phyloP scores from a whole-genome alignment of 345 rosid species.

The Iberis pinnata region DNA sequence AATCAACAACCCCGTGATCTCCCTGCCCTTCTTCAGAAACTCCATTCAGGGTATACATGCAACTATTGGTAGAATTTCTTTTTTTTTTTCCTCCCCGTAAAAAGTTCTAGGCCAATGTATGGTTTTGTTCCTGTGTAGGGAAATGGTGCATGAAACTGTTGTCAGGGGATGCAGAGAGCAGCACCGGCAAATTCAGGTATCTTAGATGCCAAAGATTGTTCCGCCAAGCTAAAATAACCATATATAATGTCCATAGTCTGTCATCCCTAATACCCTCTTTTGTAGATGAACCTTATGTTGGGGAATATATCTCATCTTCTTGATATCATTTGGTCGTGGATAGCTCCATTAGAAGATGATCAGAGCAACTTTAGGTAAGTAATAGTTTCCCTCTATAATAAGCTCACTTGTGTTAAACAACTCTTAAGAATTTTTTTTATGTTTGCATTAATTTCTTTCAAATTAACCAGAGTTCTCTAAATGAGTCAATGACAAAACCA shows the following conservation, averaged over 20 bases:
- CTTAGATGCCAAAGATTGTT: constrained; percentile 3
- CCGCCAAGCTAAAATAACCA: constrained; percentile 15
- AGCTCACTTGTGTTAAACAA: background rate
- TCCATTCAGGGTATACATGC: constrained; percentile 71
- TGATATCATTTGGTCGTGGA: constrained; percentile 94
- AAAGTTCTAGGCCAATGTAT: constrained; percentile 4
- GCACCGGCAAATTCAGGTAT: constrained; percentile 92
- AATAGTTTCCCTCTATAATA: constrained; percentile 3
- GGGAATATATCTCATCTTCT: constrained; percentile 82
- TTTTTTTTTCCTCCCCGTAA: background rate
- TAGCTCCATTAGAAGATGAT: constrained; percentile 87
- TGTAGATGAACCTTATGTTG: constrained; percentile 91
- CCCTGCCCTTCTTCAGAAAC: constrained; percentile 90
- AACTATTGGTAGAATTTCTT: background rate
- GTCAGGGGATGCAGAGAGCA: constrained; percentile 88
- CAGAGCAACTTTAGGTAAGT: constrained; percentile 64
- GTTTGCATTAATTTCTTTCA: constrained; percentile 2
- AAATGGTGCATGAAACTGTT: constrained; percentile 81
- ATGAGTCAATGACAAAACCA: background rate
- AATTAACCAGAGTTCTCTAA: constrained; percentile 9
- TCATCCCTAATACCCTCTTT: constrained; percentile 25
- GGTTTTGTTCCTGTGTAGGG: constrained; percentile 40
- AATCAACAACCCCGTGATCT: constrained; percentile 89
- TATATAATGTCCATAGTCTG: constrained; percentile 1
- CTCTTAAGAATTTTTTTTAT: background rate